Percentiles rank a stretch among this genome's conserved stretches.
Evolutionary conservation across 768 basidiomycete species (phyloP).

Genomic region (Termitomyces bulborhizus): DNA sequence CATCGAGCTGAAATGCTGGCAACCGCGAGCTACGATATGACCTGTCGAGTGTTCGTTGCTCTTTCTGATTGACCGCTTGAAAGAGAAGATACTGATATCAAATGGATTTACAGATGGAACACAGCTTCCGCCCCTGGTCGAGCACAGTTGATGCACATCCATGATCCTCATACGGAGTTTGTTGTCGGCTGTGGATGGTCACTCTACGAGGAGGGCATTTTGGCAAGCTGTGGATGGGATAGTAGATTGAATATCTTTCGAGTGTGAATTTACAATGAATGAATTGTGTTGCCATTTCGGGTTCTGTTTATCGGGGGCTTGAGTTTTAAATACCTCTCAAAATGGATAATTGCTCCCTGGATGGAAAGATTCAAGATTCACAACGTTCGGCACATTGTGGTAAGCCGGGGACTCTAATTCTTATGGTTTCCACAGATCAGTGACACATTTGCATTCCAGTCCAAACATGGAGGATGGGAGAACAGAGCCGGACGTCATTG

Average conservation of each 20-base stretch:
- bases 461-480: slow-evolving; percentile 8
- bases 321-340: slow-evolving; percentile 6
- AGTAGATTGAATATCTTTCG: slow-evolving; percentile 75
- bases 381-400: slow-evolving; percentile 1
- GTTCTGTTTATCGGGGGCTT: slow-evolving; percentile 4
- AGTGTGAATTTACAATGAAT: slow-evolving; percentile 22
- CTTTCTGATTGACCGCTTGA: slow-evolving; percentile 5
- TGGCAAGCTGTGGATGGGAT: slow-evolving; percentile 94
- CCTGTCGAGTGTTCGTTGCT: slow-evolving; percentile 72
- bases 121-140: slow-evolving; percentile 47
- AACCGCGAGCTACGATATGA: slow-evolving; percentile 88
- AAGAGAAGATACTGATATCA: background rate
- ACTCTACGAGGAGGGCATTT: slow-evolving; percentile 78
- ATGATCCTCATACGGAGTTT: slow-evolving; percentile 92
- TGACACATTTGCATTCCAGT: background rate
- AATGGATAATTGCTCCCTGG: background rate
- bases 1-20: slow-evolving; percentile 68
- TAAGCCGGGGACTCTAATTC: background rate
- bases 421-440: background rate
- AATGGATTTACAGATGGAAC: slow-evolving; percentile 53
- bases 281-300: background rate
- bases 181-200: slow-evolving; percentile 91
- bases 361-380: background rate
- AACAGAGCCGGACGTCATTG: slow-evolving; percentile 42
- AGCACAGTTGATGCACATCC: slow-evolving; percentile 56